phyloP scores from a whole-genome alignment of 305 asterid species.

The Fraxinus sp. region DNA sequence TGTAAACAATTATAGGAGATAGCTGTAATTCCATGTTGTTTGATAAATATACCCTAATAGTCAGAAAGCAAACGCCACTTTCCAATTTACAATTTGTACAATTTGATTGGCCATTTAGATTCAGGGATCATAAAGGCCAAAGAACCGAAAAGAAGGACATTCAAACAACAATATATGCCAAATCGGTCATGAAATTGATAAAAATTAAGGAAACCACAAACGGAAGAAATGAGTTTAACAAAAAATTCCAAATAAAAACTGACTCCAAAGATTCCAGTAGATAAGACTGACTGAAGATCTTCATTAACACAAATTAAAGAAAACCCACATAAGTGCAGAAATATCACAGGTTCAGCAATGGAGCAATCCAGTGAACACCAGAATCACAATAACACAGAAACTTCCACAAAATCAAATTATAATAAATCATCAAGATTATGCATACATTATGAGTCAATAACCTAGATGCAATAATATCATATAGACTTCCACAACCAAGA shows the following conservation, averaged over 20 bases:
- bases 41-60: conserved; percentile 5
- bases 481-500: neutral
- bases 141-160: neutral
- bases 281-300: neutral
- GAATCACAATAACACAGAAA: neutral
- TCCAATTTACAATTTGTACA: neutral
- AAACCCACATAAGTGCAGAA: neutral
- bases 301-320: neutral
- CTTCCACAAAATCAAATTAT: neutral
- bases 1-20: neutral
- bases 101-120: neutral
- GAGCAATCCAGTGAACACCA: neutral
- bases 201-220: conserved; percentile 13
- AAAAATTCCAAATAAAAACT: conserved; percentile 1
- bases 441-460: neutral
- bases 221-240: conserved; percentile 2
- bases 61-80: conserved; percentile 11
- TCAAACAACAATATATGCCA: neutral
- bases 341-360: neutral
- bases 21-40: neutral
- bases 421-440: neutral
- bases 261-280: conserved; percentile 12
- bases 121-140: neutral
- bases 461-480: neutral
- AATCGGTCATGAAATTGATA: neutral